Evolutionary conservation across 108 stramenopile species (phyloP).

Genomic region (Cyclostephanos invisitatus): DNA sequence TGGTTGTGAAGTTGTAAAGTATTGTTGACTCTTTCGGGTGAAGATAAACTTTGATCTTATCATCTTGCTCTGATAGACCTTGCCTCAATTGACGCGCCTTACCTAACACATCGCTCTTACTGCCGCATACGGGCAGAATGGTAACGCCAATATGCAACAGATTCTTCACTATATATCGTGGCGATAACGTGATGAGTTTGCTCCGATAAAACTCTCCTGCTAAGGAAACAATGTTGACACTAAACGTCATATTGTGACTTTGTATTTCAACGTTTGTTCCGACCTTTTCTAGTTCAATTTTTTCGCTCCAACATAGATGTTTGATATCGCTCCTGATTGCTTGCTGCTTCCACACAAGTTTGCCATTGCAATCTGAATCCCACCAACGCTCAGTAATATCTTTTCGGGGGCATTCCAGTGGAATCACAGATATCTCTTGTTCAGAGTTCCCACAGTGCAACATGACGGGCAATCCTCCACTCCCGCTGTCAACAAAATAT

Average conservation of each 20-base stretch:
- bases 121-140: slow-evolving; percentile 30
- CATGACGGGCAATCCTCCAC: slow-evolving; percentile 31
- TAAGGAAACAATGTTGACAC: slow-evolving; percentile 23
- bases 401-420: slow-evolving; percentile 24
- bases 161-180: slow-evolving; percentile 45
- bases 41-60: slow-evolving; percentile 13
- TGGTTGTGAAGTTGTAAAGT: slow-evolving; percentile 22
- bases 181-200: slow-evolving; percentile 25
- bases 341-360: slow-evolving; percentile 23
- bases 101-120: slow-evolving; percentile 10
- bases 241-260: slow-evolving; percentile 21
- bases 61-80: background rate
- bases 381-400: slow-evolving; percentile 18
- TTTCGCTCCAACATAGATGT: slow-evolving; percentile 13
- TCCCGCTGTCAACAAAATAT: slow-evolving; percentile 31
- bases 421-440: slow-evolving; percentile 25
- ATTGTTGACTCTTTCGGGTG: slow-evolving; percentile 30
- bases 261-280: slow-evolving; percentile 27
- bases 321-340: slow-evolving; percentile 3
- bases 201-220: slow-evolving; percentile 35
- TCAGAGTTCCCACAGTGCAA: slow-evolving; percentile 29
- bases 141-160: slow-evolving; percentile 33
- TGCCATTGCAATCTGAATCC: slow-evolving; percentile 30
- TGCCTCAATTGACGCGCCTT: slow-evolving; percentile 24
- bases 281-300: slow-evolving; percentile 18